phyloP scores from a whole-genome alignment of 73 alveolate genomes.

The Uronychia binucleata region DNA sequence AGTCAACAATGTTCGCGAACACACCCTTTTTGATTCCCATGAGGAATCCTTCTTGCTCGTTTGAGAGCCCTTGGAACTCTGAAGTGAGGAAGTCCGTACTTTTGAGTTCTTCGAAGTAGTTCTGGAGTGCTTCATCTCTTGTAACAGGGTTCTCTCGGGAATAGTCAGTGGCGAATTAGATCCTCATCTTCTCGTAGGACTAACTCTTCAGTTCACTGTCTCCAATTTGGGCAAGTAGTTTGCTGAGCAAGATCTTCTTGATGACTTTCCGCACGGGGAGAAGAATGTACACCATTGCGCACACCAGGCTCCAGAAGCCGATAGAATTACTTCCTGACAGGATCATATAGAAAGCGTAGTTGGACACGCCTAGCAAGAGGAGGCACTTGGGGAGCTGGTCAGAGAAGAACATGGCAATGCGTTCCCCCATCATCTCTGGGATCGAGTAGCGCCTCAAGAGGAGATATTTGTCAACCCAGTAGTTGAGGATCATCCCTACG shows the following conservation, averaged over 20 bases:
- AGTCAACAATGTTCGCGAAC: slow-evolving; percentile 3
- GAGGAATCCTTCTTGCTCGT: slow-evolving; percentile 1
- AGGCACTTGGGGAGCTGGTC: slow-evolving; percentile 38
- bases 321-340: not conserved
- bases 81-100: not conserved
- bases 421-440: slow-evolving; percentile 60
- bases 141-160: slow-evolving; percentile 72
- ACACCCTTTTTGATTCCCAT: slow-evolving; percentile 9
- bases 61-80: not conserved
- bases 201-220: not conserved
- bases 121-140: slow-evolving; percentile 14
- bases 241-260: not conserved
- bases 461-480: slow-evolving; percentile 66
- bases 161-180: slow-evolving; percentile 57
- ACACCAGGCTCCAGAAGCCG: slow-evolving; percentile 13
- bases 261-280: slow-evolving; percentile 48
- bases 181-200: slow-evolving; percentile 31
- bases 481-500: slow-evolving; percentile 44
- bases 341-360: slow-evolving; percentile 8
- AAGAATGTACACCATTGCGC: slow-evolving; percentile 16
- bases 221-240: not conserved
- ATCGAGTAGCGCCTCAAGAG: slow-evolving; percentile 55
- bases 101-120: slow-evolving; percentile 9
- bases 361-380: slow-evolving; percentile 19
- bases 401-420: slow-evolving; percentile 49